phyloP scores from a whole-genome alignment of 441 rosid species.

The Dalechampia spathulata region DNA sequence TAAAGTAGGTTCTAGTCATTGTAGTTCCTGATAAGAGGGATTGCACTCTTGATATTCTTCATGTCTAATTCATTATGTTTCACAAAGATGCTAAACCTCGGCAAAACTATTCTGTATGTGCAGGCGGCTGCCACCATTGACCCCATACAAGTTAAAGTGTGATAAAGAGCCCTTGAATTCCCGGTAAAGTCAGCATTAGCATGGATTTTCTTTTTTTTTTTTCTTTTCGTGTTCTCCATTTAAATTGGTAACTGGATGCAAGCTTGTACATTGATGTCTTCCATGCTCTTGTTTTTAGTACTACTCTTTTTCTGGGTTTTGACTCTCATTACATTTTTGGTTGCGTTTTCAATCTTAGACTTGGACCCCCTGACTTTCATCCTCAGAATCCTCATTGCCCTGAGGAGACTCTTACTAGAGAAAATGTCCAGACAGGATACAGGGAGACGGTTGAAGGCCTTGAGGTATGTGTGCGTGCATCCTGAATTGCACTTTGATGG shows the following conservation, averaged over 20 bases:
- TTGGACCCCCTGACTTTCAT: conserved; percentile 95
- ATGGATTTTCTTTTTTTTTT: background rate
- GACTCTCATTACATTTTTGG: conserved; percentile 12
- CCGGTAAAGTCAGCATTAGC: conserved; percentile 38
- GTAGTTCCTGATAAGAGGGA: too few species aligned
- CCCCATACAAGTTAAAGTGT: conserved; percentile 90
- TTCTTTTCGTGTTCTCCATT: conserved; percentile 1
- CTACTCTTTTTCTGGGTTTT: conserved; percentile 12
- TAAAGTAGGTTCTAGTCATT: too few species aligned
- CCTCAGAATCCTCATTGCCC: conserved; percentile 86
- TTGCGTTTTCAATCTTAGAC: conserved; percentile 36
- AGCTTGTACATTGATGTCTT: too few species aligned
- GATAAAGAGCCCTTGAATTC: conserved; percentile 84
- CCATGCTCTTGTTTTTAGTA: background rate
- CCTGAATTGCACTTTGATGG: too few species aligned
- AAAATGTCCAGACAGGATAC: conserved; percentile 77
- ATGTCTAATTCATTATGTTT: too few species aligned
- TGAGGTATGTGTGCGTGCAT: conserved; percentile 84
- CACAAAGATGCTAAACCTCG: conserved; percentile 8
- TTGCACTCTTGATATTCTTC: too few species aligned
- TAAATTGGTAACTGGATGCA: too few species aligned
- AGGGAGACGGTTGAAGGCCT: conserved; percentile 95
- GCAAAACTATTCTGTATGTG: conserved; percentile 14
- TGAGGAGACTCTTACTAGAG: conserved; percentile 86
- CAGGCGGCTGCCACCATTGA: conserved; percentile 70